Evolutionary conservation across 1,284 basidiomycete genomes (phyloP), one percentile per base, ranked within the genome.

Genomic region (Naganishia sp.): DNA sequence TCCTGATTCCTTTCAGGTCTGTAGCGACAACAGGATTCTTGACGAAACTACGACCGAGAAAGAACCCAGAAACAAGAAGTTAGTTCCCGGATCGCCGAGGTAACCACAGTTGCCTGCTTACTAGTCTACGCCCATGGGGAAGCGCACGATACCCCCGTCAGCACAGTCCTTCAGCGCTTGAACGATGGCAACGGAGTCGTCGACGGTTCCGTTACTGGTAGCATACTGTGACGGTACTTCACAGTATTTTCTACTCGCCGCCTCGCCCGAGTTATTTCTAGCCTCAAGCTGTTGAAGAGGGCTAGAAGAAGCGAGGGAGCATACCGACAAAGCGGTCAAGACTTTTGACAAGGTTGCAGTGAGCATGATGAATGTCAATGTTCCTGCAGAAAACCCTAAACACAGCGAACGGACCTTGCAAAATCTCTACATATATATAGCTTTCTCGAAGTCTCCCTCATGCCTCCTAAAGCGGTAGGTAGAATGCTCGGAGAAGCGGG

Each of bases 151-250:
- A 2, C 79, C 79, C 64, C 82, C 74, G 21, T 71, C 73, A 36
- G 72, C 70, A 68, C 82, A 83, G 16, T 80, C 72, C 28, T 73
- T 73, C 65, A 82, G 81, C 6, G 80, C 81, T 21, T 75, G 70
- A 36, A 80, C 65, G 44, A 83, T 81, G 28, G 76, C 72, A 0
- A 78, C 71, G 6, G 81, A 78, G 70, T 82, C 82, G 67, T 83
- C 82, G n/a, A 72, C 72, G 7, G 74, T 74, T 55, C 75, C 70
- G 55, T 75, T 68, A 36, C 53, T 57, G 21, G 61, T 48, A 6
- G 45, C 56, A 46, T 56, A 65, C 18, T 55, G 54, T 0, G 67
- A 64, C 3, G 63, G 55, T 13, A 68, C 55, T 2, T 54, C 36
- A 50, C 67, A 68, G 16, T 31, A 55, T 36, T 68, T 61, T 28